Evolutionary conservation across 2,329 filamentous ascomycete genomes (phyloP).

Genomic region (Cadophora sp.): DNA sequence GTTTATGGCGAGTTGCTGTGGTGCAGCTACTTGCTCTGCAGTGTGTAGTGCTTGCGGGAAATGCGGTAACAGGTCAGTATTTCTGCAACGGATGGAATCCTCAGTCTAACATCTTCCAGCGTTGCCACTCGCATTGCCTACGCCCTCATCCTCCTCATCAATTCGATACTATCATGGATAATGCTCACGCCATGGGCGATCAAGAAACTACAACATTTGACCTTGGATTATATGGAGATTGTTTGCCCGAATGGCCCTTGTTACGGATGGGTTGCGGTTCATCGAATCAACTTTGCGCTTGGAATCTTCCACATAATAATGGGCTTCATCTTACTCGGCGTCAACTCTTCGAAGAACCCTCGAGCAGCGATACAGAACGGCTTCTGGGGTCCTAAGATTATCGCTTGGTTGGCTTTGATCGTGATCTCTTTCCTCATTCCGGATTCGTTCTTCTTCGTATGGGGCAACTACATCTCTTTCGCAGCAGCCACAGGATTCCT

Average conservation of each 20-base stretch:
- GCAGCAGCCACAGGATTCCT: constrained; percentile 91
- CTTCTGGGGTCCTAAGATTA: constrained; percentile 97
- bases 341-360: constrained; percentile 84
- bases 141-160: constrained; percentile 91
- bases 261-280: constrained; percentile 94
- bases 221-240: constrained; percentile 95
- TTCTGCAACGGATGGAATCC: background rate
- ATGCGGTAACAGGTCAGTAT: constrained; percentile 84
- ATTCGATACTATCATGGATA: constrained; percentile 97
- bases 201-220: constrained; percentile 90
- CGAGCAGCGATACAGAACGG: constrained; percentile 93
- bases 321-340: constrained; percentile 83
- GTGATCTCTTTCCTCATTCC: constrained; percentile 96
- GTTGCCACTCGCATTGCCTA: constrained; percentile 97
- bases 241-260: constrained; percentile 90
- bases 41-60: constrained; percentile 96
- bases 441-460: constrained; percentile 91
- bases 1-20: constrained; percentile 89
- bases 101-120: constrained; percentile 53
- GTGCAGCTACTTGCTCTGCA: constrained; percentile 94
- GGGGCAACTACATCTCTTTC: constrained; percentile 93
- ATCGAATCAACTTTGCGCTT: constrained; percentile 97
- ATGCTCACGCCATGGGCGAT: constrained; percentile 99
- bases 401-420: constrained; percentile 85
- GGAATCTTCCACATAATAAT: constrained; percentile 92